Base-by-base conservation (phyloP, 2,329 filamentous ascomycete species). In the Cytospora leucostoma region DNA sequence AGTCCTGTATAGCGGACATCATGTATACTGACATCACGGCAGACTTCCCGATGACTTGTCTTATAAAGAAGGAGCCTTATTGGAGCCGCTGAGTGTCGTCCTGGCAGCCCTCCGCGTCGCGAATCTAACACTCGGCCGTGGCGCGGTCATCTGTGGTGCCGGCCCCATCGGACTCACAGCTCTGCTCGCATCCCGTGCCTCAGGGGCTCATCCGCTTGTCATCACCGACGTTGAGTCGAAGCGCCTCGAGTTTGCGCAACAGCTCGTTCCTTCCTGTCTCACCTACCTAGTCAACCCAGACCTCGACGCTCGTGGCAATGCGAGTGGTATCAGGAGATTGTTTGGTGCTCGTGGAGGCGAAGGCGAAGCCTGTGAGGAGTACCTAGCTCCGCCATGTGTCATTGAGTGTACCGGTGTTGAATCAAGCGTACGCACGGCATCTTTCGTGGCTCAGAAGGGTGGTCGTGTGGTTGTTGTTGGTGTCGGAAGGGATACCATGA, bases 401-500 rank as follows among this genome's bases (percentile, higher is more conserved):
- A 77, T 89, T 2, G 87, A 89, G 73, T 90, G 87, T 67, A 90
- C 87, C 0, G 87, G 87, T 0, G 82, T 88, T 0, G 85, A 90
- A 73, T 86, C 80, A 68, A 88, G 84, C 68, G 78, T 89, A 10
- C 77, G 80, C 65, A 87, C 85, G 4, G 86, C 84, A 1, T 80
- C 80, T 7, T 88, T 80, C 65, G 78, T 80, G 10, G 84, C 80
- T 6, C 76, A 85, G 19, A 77, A 84, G 60, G 86, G 86, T 6
- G 87, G 87, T 0, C 79, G 79, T 0, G 76, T 89, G 21, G 84
- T 88, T 75, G 85, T 88, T 1, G 85, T 90, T 65, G 87, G 87
- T 0, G 87, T 89, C 0, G 86, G 86, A 1, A 82, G 77, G 66
- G 75, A 81, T 33, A 77, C 84, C 8, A 87, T 89, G 83, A 85